Conservation (phyloP, 1,284 basidiomycete genomes). For the Puccinia triticina region DNA sequence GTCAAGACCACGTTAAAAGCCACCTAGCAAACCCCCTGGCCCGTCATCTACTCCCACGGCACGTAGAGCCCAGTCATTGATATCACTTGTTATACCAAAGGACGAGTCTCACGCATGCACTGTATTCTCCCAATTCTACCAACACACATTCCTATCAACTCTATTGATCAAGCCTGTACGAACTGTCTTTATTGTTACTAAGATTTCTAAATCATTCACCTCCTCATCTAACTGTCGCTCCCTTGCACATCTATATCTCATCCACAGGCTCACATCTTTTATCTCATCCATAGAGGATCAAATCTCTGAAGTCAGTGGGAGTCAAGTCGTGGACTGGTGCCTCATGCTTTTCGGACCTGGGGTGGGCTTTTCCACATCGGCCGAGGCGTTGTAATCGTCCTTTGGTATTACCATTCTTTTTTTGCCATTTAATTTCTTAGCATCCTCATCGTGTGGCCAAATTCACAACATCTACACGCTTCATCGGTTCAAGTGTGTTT, state of each 20-base stretch:
- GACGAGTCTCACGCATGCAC: not conserved
- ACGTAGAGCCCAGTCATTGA: not conserved
- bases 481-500: no score
- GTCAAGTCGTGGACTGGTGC: not conserved
- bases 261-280: not conserved
- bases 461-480: no score
- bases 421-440: no score
- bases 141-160: not conserved
- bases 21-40: not conserved
- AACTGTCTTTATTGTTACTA: not conserved
- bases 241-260: not conserved
- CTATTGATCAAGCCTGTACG: not conserved
- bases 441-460: no score
- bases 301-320: no score
- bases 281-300: not conserved
- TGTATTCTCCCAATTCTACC: not conserved
- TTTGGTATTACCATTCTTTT: no score
- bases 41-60: not conserved
- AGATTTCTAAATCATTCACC: not conserved
- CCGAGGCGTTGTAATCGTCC: no score
- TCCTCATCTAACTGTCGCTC: not conserved
- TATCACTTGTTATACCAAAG: not conserved
- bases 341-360: no score
- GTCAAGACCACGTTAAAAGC: conserved; percentile 11
- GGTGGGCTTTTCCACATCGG: not conserved